Conservation (phyloP, 768 basidiomycete genomes). For the Lactarius quietus region DNA sequence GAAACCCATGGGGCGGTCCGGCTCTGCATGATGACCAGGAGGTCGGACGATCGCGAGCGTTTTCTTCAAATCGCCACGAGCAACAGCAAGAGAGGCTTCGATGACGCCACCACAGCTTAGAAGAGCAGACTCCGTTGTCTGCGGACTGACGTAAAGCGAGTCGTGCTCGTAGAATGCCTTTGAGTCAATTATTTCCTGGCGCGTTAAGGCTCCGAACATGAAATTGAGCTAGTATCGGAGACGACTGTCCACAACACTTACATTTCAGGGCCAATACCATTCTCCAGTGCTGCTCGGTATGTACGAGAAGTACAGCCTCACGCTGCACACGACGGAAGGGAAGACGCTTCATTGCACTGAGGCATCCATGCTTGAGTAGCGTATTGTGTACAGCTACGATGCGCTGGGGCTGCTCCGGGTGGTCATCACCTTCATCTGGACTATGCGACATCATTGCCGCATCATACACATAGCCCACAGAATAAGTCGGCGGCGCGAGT, state of each 20-base stretch:
- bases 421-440: conserved; percentile 57
- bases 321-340: conserved; percentile 69
- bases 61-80: conserved; percentile 74
- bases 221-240: conserved; percentile 23
- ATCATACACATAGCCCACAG: conserved; percentile 86
- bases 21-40: conserved; percentile 98
- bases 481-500: conserved; percentile 23
- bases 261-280: conserved; percentile 58
- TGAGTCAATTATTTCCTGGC: conserved; percentile 71
- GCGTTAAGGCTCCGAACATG: conserved; percentile 55
- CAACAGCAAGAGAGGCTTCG: conserved; percentile 84
- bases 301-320: conserved; percentile 84
- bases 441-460: conserved; percentile 83
- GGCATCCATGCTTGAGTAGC: conserved; percentile 56
- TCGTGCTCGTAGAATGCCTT: conserved; percentile 84
- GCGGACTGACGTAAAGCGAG: conserved; percentile 87
- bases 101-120: conserved; percentile 95
- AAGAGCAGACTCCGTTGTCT: conserved; percentile 79
- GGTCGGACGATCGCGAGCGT: conserved; percentile 94
- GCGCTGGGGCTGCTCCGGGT: conserved; percentile 76
- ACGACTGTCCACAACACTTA: not conserved
- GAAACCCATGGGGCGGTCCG: conserved; percentile 98
- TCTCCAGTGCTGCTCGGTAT: conserved; percentile 89
- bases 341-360: conserved; percentile 71
- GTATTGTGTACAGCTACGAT: conserved; percentile 72